phyloP scores from a whole-genome alignment of 768 basidiomycete species.

The Boletus tylopilopsis region DNA sequence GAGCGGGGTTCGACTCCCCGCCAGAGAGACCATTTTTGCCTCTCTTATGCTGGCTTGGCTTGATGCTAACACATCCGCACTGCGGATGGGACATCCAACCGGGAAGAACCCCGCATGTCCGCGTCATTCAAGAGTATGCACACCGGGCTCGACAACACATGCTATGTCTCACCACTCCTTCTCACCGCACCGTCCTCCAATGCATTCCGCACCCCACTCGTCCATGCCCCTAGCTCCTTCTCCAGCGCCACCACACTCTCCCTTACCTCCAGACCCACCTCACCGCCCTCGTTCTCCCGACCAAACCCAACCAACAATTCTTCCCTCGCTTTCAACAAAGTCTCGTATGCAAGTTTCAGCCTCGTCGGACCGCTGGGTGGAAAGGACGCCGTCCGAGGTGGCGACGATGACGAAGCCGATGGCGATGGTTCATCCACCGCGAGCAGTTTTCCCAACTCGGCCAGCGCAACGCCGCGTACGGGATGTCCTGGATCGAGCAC shows the following conservation, averaged over 20 bases:
- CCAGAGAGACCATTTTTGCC: constrained; percentile 35
- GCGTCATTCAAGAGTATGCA: no score
- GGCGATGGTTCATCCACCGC: constrained; percentile 71
- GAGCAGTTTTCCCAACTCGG: constrained; percentile 79
- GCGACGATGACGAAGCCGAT: constrained; percentile 12
- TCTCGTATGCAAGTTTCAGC: constrained; percentile 61
- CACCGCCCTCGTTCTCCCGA: constrained; percentile 60
- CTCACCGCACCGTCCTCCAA: constrained; percentile 37
- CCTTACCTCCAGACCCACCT: constrained; percentile 62
- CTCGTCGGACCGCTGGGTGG: constrained; percentile 67
- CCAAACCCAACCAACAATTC: constrained; percentile 76
- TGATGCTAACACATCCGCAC: no score
- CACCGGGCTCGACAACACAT: not conserved
- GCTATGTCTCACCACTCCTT: not conserved
- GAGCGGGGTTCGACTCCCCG: constrained; percentile 45
- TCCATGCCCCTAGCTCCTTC: constrained; percentile 73
- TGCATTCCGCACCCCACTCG: constrained; percentile 53
- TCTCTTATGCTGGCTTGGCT: not conserved
- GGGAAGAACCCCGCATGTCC: no score
- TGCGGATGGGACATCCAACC: no score
- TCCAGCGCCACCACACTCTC: constrained; percentile 59
- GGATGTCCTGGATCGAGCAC: constrained; percentile 71
- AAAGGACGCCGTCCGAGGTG: constrained; percentile 33
- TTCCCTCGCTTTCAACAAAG: constrained; percentile 54
- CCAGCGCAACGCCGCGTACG: constrained; percentile 65